Evolutionary conservation across 805 yeast genomes (phyloP).

Genomic region (Candida ficus): DNA sequence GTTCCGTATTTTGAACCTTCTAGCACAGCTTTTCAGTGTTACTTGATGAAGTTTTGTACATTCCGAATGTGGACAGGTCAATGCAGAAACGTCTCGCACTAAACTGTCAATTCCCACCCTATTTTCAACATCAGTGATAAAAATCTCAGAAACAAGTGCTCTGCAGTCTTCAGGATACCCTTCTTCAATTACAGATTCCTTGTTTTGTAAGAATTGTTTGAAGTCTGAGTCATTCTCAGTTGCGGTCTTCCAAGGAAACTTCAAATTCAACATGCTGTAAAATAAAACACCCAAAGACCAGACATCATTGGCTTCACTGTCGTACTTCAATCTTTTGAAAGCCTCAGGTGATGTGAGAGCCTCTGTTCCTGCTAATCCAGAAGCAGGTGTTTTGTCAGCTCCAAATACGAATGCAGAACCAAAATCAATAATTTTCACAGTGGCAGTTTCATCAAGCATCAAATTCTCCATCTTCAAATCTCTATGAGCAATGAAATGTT

Average conservation of each 20-base stretch:
- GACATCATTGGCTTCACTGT: slow-evolving; percentile 74
- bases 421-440: slow-evolving; percentile 83
- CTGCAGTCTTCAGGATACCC: slow-evolving; percentile 8
- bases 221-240: slow-evolving; percentile 27
- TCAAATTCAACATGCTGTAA: slow-evolving; percentile 61
- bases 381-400: slow-evolving; percentile 49
- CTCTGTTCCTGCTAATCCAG: slow-evolving; percentile 89
- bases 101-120: slow-evolving; percentile 12
- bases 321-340: slow-evolving; percentile 59
- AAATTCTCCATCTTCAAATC: slow-evolving; percentile 91
- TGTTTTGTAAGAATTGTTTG: slow-evolving; percentile 5
- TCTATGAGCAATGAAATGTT: slow-evolving; percentile 80
- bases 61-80: neutral
- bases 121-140: slow-evolving; percentile 6
- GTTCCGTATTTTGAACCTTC: slow-evolving; percentile 6
- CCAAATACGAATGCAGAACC: slow-evolving; percentile 79
- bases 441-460: slow-evolving; percentile 67
- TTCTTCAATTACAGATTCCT: neutral
- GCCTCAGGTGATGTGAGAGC: slow-evolving; percentile 92
- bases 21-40: slow-evolving; percentile 10
- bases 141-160: neutral
- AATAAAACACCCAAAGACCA: slow-evolving; percentile 90
- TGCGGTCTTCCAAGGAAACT: slow-evolving; percentile 48
- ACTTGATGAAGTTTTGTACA: slow-evolving; percentile 7
- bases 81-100: neutral